Conservation (phyloP, 2,329 filamentous ascomycete species). For the Penicillium sp. region DNA sequence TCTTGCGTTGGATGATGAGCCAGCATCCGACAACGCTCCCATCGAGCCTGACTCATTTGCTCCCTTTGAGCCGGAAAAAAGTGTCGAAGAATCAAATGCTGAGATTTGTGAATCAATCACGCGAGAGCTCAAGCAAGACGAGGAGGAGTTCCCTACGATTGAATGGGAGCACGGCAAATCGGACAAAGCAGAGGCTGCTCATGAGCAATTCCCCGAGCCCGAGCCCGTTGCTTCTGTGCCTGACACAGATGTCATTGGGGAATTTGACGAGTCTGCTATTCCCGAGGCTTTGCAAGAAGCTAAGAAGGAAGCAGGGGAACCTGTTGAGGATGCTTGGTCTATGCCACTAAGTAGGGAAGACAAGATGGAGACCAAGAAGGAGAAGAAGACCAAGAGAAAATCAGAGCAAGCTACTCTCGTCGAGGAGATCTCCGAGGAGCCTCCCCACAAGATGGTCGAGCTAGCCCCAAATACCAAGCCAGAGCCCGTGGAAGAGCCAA, state of each 20-base stretch:
- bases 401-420: constrained; percentile 16
- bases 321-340: constrained; percentile 10
- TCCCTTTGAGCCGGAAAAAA: constrained; percentile 6
- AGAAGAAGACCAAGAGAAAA: constrained; percentile 34
- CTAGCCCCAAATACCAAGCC: constrained; percentile 1
- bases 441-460: constrained; percentile 10
- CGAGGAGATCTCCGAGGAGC: constrained; percentile 7
- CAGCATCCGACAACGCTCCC: constrained; percentile 1
- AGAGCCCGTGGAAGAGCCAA: constrained; percentile 6
- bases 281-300: constrained; percentile 23
- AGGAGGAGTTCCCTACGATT: constrained; percentile 39
- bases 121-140: constrained; percentile 18
- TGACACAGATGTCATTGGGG: constrained; percentile 23
- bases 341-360: constrained; percentile 25
- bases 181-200: constrained; percentile 22
- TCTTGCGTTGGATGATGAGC: constrained; percentile 6
- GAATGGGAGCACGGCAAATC: constrained; percentile 35
- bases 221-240: constrained; percentile 21
- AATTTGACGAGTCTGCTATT: constrained; percentile 28
- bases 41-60: constrained; percentile 1
- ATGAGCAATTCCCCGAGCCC: constrained; percentile 23
- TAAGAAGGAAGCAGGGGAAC: constrained; percentile 2
- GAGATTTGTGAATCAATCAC: constrained; percentile 5
- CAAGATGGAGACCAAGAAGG: constrained; percentile 28
- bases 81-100: constrained; percentile 1